These are phyloP conservation scores for Dactylellina parvicollis DNA, from an alignment of 2,329 filamentous ascomycete genomes.

Conservation along the genomic window DNA sequence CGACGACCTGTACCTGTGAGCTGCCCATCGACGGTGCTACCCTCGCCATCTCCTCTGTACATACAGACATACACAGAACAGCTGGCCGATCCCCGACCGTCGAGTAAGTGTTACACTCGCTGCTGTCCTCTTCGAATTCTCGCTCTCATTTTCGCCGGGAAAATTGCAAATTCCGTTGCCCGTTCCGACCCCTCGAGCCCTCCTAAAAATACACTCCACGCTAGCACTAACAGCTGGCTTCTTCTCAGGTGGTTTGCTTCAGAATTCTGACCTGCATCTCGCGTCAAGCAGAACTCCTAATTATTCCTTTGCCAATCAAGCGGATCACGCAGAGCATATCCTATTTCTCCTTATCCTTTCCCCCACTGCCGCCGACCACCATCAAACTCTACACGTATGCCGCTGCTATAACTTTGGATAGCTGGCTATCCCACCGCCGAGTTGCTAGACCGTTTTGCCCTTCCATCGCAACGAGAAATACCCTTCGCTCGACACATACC, in stretches of 20 bases:
- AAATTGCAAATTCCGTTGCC: background rate
- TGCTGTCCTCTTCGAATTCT: background rate
- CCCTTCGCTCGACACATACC: background rate
- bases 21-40: background rate
- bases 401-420: slow-evolving; percentile 28
- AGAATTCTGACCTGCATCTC: slow-evolving; percentile 42
- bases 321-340: slow-evolving; percentile 14
- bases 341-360: slow-evolving; percentile 3
- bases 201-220: slow-evolving; percentile 1
- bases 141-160: background rate
- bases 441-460: slow-evolving; percentile 19
- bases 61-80: background rate
- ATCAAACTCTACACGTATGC: slow-evolving; percentile 20
- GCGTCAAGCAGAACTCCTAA: slow-evolving; percentile 5
- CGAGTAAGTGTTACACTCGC: background rate
- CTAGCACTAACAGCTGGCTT: slow-evolving; percentile 27
- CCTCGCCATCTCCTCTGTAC: slow-evolving; percentile 7
- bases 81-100: background rate
- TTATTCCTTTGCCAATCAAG: background rate
- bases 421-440: slow-evolving; percentile 44
- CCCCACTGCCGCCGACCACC: slow-evolving; percentile 4
- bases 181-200: background rate
- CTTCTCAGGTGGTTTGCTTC: slow-evolving; percentile 27
- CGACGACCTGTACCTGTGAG: slow-evolving; percentile 4
- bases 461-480: slow-evolving; percentile 9